phyloP scores from a whole-genome alignment of 768 basidiomycete genomes.

The Leccinum subtestaceum region DNA sequence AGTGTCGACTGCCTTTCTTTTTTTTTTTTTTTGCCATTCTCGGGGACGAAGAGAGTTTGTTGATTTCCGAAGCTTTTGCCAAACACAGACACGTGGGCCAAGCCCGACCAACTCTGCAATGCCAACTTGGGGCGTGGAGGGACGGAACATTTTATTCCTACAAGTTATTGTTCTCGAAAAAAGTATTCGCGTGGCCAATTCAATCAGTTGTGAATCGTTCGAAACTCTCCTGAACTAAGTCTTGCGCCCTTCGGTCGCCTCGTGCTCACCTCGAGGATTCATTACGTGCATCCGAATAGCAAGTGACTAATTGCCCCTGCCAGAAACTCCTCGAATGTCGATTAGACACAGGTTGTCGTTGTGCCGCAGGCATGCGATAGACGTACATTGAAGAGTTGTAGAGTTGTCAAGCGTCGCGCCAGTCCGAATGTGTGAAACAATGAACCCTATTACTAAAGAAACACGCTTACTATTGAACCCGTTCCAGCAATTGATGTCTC shows the following conservation, averaged over 20 bases:
- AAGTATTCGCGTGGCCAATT: background rate
- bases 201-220: background rate
- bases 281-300: conserved; percentile 5
- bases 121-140: background rate
- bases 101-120: background rate
- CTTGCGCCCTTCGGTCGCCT: conserved; percentile 15
- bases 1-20: conserved; percentile 3
- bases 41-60: conserved; percentile 2
- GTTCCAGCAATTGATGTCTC: background rate
- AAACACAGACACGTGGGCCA: conserved; percentile 20
- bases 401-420: background rate
- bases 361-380: background rate
- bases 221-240: background rate
- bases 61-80: conserved; percentile 19
- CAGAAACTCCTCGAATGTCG: background rate
- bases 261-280: conserved; percentile 23
- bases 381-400: background rate
- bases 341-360: background rate
- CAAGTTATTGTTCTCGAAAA: too few relatives aligned
- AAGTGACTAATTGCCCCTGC: conserved; percentile 4
- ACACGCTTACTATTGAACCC: background rate
- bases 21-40: conserved; percentile 21
- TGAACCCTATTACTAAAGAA: background rate
- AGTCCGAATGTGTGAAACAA: background rate
- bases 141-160: too few relatives aligned